These are phyloP conservation scores for Mycena pura DNA, from an alignment of 768 basidiomycete species.

Conservation along the genomic window DNA sequence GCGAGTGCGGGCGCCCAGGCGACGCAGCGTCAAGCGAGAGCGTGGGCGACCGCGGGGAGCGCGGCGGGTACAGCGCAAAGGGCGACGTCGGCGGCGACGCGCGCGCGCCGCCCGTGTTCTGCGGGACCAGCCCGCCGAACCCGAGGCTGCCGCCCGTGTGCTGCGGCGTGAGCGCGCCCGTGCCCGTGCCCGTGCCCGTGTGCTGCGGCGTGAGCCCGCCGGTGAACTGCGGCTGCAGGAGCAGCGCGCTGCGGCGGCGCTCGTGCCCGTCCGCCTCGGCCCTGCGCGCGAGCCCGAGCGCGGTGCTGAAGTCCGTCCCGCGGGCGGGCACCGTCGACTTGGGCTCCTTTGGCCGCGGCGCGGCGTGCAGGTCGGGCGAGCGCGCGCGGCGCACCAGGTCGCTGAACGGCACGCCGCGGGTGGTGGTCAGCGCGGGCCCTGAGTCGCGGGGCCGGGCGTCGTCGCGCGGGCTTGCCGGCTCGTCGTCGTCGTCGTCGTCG, in stretches of 20 bases:
- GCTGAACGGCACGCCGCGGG: no score
- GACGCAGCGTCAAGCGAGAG: not conserved
- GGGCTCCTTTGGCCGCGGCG: not conserved
- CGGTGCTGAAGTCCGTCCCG: constrained; percentile 46
- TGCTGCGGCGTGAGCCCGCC: constrained; percentile 18
- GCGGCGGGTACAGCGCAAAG: constrained; percentile 2
- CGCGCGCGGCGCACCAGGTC: no score
- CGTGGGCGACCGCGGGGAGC: not conserved
- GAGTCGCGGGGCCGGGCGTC: no score
- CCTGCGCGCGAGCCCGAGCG: constrained; percentile 49
- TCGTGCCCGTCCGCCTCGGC: constrained; percentile 39
- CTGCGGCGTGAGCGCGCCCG: constrained; percentile 8
- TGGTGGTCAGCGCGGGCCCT: no score
- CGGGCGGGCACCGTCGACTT: constrained; percentile 24
- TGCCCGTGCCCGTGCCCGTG: constrained; percentile 13
- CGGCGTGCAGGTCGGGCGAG: no score
- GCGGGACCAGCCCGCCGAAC: constrained; percentile 3
- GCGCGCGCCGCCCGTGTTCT: constrained; percentile 8
- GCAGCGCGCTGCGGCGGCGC: constrained; percentile 26
- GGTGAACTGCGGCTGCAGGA: constrained; percentile 21
- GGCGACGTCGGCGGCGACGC: constrained; percentile 16
- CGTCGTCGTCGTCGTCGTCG: not conserved
- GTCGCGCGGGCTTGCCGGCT: no score
- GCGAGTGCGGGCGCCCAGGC: no score
- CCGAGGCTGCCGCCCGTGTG: constrained; percentile 12